These are phyloP conservation scores for Trichosanthes cucumerina DNA, from an alignment of 306 rosid genomes.

Conservation along the genomic window DNA sequence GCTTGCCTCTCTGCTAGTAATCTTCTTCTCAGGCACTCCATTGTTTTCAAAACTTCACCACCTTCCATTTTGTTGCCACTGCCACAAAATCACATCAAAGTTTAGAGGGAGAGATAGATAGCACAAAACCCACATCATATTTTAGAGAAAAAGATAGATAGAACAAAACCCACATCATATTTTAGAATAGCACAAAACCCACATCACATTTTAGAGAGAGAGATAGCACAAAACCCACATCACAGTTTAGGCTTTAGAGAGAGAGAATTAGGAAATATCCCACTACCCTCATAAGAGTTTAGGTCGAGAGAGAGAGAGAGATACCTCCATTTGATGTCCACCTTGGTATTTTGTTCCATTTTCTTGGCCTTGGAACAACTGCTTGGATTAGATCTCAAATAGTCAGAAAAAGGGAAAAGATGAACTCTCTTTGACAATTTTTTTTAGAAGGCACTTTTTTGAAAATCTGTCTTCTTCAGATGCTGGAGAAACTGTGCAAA, in stretches of 20 bases:
- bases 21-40: slow-evolving; percentile 76
- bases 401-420: not conserved
- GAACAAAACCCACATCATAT: not conserved
- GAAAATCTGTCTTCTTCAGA: slow-evolving; percentile 8
- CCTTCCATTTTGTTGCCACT: slow-evolving; percentile 41
- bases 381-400: not conserved
- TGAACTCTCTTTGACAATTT: not conserved
- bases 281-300: not conserved
- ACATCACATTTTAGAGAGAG: not conserved
- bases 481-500: not conserved
- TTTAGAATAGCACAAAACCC: not conserved
- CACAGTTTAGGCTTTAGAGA: not conserved
- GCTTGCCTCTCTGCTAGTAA: slow-evolving; percentile 84
- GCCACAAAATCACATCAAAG: slow-evolving; percentile 20
- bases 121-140: not conserved
- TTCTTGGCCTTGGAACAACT: not conserved
- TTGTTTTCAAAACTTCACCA: slow-evolving; percentile 43
- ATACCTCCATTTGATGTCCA: slow-evolving; percentile 34
- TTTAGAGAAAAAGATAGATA: not conserved
- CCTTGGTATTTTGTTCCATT: slow-evolving; percentile 15
- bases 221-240: not conserved
- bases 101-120: not conserved
- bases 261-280: not conserved
- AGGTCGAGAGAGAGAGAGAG: slow-evolving; percentile 9
- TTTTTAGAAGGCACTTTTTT: not conserved